These are phyloP conservation scores for Ocimum tenuiflorum DNA, from an alignment of 257 asterid species.

Conservation along the genomic window DNA sequence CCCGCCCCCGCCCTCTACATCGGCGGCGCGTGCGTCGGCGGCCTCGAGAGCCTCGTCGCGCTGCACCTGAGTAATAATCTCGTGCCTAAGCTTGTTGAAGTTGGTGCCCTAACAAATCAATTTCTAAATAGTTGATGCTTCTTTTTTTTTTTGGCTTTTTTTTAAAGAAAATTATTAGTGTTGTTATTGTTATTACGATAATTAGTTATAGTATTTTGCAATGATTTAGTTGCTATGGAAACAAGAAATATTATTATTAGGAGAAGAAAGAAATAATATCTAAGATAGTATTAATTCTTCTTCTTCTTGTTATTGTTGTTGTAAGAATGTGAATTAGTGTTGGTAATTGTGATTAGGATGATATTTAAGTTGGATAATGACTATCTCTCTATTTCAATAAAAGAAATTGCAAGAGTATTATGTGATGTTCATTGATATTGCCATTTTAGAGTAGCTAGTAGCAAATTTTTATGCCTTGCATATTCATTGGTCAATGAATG, in stretches of 20 bases:
- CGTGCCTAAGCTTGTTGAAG: slow-evolving; percentile 80
- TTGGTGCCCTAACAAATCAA: slow-evolving; percentile 57
- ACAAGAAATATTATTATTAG: slow-evolving; percentile 1
- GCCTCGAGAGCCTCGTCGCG: slow-evolving; percentile 71
- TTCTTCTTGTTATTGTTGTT: background rate
- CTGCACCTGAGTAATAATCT: slow-evolving; percentile 75
- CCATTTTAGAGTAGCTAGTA: too few species aligned
- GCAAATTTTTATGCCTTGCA: too few species aligned
- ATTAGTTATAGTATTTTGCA: slow-evolving; percentile 8
- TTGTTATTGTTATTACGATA: background rate
- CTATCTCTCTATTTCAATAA: background rate
- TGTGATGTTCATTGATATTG: background rate
- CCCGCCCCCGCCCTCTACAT: slow-evolving; percentile 57
- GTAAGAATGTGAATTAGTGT: slow-evolving; percentile 26
- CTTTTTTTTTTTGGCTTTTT: too few species aligned
- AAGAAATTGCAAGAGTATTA: slow-evolving; percentile 7
- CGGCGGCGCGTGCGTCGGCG: slow-evolving; percentile 85
- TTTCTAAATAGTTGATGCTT: slow-evolving; percentile 20
- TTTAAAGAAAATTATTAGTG: too few species aligned
- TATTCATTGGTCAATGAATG: too few species aligned
- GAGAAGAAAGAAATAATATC: background rate
- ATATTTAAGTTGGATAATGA: slow-evolving; percentile 15
- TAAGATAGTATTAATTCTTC: background rate
- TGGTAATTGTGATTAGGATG: slow-evolving; percentile 24
- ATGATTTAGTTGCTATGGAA: background rate